Evolutionary conservation across 306 rosid species (phyloP), one percentile per base, ranked within the genome.

Genomic region (Sechiopsis laciniata): DNA sequence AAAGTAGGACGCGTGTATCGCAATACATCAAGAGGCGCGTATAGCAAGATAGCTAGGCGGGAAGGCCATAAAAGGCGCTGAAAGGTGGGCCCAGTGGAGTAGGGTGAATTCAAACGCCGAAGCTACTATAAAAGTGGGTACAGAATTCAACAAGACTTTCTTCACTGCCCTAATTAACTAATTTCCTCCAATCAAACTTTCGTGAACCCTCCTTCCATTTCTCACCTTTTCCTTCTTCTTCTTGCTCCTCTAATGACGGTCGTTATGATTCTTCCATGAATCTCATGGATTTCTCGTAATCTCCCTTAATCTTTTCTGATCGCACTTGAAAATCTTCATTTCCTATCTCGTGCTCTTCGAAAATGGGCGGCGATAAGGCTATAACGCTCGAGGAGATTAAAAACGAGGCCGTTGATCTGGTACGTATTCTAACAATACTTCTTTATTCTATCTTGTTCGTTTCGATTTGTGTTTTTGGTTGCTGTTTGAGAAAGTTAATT

Each of bases 371-470:
- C 68, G 82, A 80, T 3, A 83, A 81, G 65, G 83, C 77, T 35
- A 86, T 90, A 85, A 82, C 86, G 78, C 98, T 93, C 32, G 97
- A 93, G 58, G 94, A 93, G 88, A 90, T 93, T 5, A 93, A 87
- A 65, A 93, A 90, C 59, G 98, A 93, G 76, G 79, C 83, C 78
- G 90, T 93, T 61, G 98, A 93, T 89, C 85, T 93, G 97, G 98
- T 93, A 83, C 55, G 32, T 53, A 7, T 5, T 22, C 20, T 32
- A 10, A 6, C n/a, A 45, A 15, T 10, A 19, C 20, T 55, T 42
- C 74, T 52, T 48, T 71, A 76, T 66, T 11, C 16, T 52, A 4
- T 21, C 57, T 8, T 72, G 12, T 51, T 6, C 14, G 8, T 29
- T 7, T 37, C 17, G 52, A 20, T 52, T 72, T 15, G 10, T 35